Percentiles rank a stretch among this genome's conserved stretches.
Evolutionary conservation across 2,329 filamentous ascomycete genomes (phyloP).

Genomic region (Fusarium devonianum): DNA sequence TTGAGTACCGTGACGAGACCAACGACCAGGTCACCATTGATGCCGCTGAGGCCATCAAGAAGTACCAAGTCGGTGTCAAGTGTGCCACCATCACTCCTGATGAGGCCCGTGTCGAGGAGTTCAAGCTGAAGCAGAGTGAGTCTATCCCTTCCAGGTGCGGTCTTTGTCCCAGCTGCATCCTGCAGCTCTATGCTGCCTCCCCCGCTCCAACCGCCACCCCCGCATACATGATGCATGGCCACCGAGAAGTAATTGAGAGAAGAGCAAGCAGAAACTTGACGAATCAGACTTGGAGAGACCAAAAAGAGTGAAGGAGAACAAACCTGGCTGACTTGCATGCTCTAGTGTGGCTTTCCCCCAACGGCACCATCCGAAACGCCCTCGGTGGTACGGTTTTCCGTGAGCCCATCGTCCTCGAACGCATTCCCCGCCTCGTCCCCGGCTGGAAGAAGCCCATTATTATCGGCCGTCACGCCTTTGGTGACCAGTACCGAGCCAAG

Average conservation of each 20-base stretch:
- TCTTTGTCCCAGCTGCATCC: conserved; percentile 23
- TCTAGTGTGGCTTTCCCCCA: conserved; percentile 95
- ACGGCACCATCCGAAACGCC: conserved; percentile 82
- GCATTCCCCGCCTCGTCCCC: conserved; percentile 90
- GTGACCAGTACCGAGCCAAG: conserved; percentile 98
- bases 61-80: conserved; percentile 98
- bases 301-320: conserved; percentile 7
- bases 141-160: conserved; percentile 30
- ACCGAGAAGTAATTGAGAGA: conserved; percentile 15
- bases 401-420: conserved; percentile 95
- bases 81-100: conserved; percentile 99
- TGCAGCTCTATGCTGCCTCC: conserved; percentile 15
- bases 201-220: conserved; percentile 35
- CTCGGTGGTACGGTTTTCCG: conserved; percentile 97
- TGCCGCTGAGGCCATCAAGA: conserved; percentile 96
- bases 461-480: conserved; percentile 97
- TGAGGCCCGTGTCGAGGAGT: conserved; percentile 95
- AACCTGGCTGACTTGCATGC: conserved; percentile 30
- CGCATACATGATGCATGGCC: conserved; percentile 36
- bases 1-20: conserved; percentile 94
- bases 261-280: conserved; percentile 10
- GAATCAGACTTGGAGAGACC: conserved; percentile 21
- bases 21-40: conserved; percentile 96
- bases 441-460: conserved; percentile 99
- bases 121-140: conserved; percentile 97